These are phyloP conservation scores for Ligustrum vulgare DNA, from an alignment of 257 asterid species.

Conservation along the genomic window DNA sequence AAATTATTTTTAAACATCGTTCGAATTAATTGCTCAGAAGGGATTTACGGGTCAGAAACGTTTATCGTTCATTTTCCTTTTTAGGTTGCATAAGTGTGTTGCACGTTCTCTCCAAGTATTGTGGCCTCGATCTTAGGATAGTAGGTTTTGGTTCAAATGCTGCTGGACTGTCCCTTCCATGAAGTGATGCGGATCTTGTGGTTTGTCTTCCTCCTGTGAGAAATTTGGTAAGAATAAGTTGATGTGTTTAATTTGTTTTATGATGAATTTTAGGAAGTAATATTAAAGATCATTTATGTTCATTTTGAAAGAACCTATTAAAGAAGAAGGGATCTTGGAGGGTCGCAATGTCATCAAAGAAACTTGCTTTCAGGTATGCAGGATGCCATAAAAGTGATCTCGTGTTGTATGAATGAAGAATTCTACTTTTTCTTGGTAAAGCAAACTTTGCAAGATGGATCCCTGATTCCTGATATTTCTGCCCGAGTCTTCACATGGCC, in stretches of 20 bases:
- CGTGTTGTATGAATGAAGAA: neutral
- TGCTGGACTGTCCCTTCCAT: conserved; percentile 92
- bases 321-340: conserved; percentile 98
- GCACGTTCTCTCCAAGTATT: conserved; percentile 93
- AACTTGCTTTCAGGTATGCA: conserved; percentile 92
- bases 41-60: too few species aligned
- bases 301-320: conserved; percentile 80
- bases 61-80: too few species aligned
- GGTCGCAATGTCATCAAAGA: conserved; percentile 98
- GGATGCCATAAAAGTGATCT: conserved; percentile 8
- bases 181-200: conserved; percentile 98
- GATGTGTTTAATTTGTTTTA: neutral
- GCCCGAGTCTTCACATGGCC: neutral
- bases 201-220: conserved; percentile 96
- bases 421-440: neutral
- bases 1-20: too few species aligned
- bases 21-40: too few species aligned
- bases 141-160: conserved; percentile 90
- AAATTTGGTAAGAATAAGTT: conserved; percentile 75
- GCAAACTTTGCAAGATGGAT: neutral
- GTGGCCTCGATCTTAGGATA: conserved; percentile 97
- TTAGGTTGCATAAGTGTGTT: conserved; percentile 96
- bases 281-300: too few species aligned
- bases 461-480: neutral
- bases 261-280: neutral